phyloP scores from a whole-genome alignment of 345 rosid species.

The Melaleuca quinquenervia region DNA sequence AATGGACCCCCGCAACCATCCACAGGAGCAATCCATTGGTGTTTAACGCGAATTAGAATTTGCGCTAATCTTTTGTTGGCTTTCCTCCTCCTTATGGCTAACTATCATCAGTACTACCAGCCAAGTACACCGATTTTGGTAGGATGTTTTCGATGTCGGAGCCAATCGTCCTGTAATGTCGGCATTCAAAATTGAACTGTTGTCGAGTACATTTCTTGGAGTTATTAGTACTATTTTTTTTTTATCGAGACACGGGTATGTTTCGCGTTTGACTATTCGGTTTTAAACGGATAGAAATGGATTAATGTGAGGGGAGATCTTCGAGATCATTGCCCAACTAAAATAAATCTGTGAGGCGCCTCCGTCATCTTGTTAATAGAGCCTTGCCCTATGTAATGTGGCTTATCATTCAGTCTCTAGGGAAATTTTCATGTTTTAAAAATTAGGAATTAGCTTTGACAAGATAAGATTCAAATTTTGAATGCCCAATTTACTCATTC shows the following conservation, averaged over 20 bases:
- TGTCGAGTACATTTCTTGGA: not conserved
- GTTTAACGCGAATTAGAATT: not conserved
- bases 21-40: not conserved
- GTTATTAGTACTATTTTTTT: not conserved
- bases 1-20: not conserved
- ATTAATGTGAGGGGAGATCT: not conserved
- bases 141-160: not conserved
- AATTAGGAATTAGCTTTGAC: not conserved
- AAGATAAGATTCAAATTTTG: rapidly evolving
- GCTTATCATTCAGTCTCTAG: not conserved
- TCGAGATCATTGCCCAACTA: not conserved
- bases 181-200: not conserved
- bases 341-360: not conserved
- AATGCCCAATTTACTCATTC: too few species aligned
- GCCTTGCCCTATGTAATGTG: not conserved
- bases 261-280: not conserved
- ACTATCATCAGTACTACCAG: not conserved
- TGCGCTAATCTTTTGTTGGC: not conserved
- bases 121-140: not conserved
- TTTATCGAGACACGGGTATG: not conserved
- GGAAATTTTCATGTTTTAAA: not conserved
- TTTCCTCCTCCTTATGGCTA: not conserved
- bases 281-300: not conserved
- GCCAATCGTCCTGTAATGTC: not conserved
- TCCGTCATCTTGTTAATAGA: not conserved